Base-by-base conservation (phyloP, 495 filamentous ascomycete genomes). In the Aspergillus sclerotiicarbonarius region DNA sequence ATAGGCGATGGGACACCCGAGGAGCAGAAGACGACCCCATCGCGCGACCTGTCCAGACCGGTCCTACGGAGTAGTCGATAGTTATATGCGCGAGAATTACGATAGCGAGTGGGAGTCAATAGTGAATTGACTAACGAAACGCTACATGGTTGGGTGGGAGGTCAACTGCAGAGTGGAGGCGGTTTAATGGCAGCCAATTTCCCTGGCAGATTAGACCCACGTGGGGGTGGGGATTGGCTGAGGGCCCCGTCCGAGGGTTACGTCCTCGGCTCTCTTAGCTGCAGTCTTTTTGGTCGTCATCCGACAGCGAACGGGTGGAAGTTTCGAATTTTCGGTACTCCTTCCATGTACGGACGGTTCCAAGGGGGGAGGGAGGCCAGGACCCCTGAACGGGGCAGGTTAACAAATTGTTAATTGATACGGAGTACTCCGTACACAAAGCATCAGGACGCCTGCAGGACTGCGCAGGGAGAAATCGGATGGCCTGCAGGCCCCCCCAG, bases 221-320 rank as follows among this genome's bases (percentile, higher is more conserved):
- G 61, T 63, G 61, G 61, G 61, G 61, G 54, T 63, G 57, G 61
- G 50, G 61, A 63, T 60, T 63, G 61, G 61, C 29, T 48, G 37
- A 13, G 37, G n/a, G 37, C 37, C 37, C 37, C 37, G 32, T 33
- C 37, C 9, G 20, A 49, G 45, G 30, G 15, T 37, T 44, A 32
- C 21, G 39, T 31, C 37, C 29, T 45, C n/a, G 3, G 31, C 21
- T 29, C 2, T 51, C 20, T 3, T 54, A 19, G 9, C 25, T 30
- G 25, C 45, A 7, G 9, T 8, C 8, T 18, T 45, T 18, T 21
- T 49, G 13, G 1, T 25, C 21, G 20, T 6, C 25, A 8, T 16
- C 12, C 15, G 47, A 31, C 47, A 21, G 29, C 21, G 47, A 29
- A 15, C 46, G 21, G 10, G n/a, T 13, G 12, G 20, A 49, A n/a